Evolutionary conservation across 148 eudicot genomes (phyloP), one percentile per base, ranked within the genome.

Genomic region (Fagopyrum esculentum): DNA sequence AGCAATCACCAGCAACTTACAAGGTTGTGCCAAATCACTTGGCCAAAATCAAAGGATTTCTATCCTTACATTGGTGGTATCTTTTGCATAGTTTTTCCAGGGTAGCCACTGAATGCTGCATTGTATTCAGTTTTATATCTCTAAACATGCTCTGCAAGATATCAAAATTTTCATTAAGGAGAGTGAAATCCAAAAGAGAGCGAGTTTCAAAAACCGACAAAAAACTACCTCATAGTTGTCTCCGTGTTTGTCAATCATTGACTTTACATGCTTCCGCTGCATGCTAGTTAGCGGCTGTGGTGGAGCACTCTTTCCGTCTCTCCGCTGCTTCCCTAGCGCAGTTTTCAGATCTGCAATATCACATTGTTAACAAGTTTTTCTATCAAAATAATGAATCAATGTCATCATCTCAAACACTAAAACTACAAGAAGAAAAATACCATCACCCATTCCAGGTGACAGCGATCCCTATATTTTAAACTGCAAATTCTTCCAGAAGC

Each of bases 91-190:
- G 69, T 52, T 90, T 92, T 83, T 85, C 87, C 83, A 95, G 78
- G 55, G 98, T 92, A 69, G 92, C 92, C 48, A 95, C 35, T 6
- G 98, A 90, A 75, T 95, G 98, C 82, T 92, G 98, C 98, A 95
- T 84, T 47, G 74, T 74, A 79, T 95, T 95, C 10, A 92, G 81
- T 75, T 92, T 95, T 50, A 76, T 84, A 74, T 95, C 98, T 88
- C 86, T 81, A 85, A 95, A 95, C 98, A 95, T 95, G 26, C 85
- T 61, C 97, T 95, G 97, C 80, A 81, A 17, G 12, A 43, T 45
- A 17, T 30, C 11, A 22, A 2, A 7, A 26, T 22, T 17, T 46
- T 46, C 35, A 47, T 3, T 47, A 22, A 22, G 45, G 4, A n/a
- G 50, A 44, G 6, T 5, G 9, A 47, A 15, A 30, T 17, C 29